Evolutionary conservation across 2,329 filamentous ascomycete species (phyloP), one percentile per base, ranked within the genome.

Genomic region (Alternaria rosae): DNA sequence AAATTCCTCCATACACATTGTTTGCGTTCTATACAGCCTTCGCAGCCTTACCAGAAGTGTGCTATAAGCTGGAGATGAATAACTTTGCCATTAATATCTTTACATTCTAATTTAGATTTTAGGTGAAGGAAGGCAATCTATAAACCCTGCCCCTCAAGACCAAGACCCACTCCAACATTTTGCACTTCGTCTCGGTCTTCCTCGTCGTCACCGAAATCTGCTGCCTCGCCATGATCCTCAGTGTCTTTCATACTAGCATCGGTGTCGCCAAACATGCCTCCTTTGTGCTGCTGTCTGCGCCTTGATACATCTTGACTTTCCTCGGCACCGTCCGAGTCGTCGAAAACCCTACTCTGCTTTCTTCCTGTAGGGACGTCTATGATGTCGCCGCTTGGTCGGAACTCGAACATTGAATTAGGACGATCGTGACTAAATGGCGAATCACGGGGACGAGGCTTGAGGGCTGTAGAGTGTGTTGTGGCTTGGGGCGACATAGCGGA

Each of bases 341-440:
- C 80, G 65, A 85, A 83, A 0, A 84, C 83, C 15, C 79, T 72
- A 54, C 79, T 82, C 72, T 38, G 62, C 59, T 67, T 61, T 48
- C 53, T 61, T 35, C 56, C 68, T 10, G 44, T 45, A 9, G 67
- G 65, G 3, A 74, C 15, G 25, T 71, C 59, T 13, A 51, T 62
- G 15, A 73, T 45, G 10, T 70, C 73, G n/a, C 59, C 72, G 12
- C 73, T 68, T 11, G 71, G 66, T 1, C 77, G 68, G 7, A 79
- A 71, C 52, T 80, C 78, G 47, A 78, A 77, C 78, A 80, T 80
- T 2, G 70, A 74, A 9, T 70, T 67, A 0, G 78, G 76, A 3
- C 78, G 70, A 32, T 78, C 75, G 17, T 69, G 65, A 2, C 53
- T 56, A 42, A 54, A 67, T 11, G 66, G 67, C 1, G 67, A 62